Evolutionary conservation across 1,284 basidiomycete species (phyloP).

Genomic region (Clitocybe nebularis): DNA sequence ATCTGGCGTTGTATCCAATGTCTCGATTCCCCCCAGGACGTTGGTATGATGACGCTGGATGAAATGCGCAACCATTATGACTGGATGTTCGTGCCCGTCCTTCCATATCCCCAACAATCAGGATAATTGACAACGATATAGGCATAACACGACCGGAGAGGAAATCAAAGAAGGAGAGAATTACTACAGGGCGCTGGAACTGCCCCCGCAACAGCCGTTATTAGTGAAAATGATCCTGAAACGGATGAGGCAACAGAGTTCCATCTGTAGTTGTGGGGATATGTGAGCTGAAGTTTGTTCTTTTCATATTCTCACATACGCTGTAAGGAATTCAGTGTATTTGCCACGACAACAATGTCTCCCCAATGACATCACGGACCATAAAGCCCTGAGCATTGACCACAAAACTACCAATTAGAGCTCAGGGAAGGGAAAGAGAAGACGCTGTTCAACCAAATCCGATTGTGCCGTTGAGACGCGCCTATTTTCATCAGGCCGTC

Average conservation of each 20-base stretch:
- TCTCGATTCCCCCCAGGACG: slow-evolving; percentile 18
- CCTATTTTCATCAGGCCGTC: slow-evolving; percentile 34
- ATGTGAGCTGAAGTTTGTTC: not conserved
- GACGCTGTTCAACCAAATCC: not conserved
- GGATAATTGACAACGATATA: not conserved
- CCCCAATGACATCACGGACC: slow-evolving; percentile 36
- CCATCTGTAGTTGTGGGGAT: slow-evolving; percentile 21
- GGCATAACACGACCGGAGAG: slow-evolving; percentile 1
- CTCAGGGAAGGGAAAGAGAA: not conserved
- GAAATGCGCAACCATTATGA: slow-evolving; percentile 18
- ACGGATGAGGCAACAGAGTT: not conserved
- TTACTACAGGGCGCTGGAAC: slow-evolving; percentile 16
- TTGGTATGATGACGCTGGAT: slow-evolving; percentile 19
- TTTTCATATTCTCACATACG: not conserved
- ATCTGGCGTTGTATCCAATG: slow-evolving; percentile 29
- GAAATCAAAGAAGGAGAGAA: slow-evolving; percentile 7
- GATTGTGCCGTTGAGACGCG: slow-evolving; percentile 28
- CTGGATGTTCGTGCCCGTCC: not conserved
- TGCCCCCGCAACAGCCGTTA: slow-evolving; percentile 5
- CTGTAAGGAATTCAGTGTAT: slow-evolving; percentile 2
- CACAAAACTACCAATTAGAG: slow-evolving; percentile 26
- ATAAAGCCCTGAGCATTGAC: slow-evolving; percentile 38
- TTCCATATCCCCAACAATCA: not conserved
- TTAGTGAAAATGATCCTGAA: slow-evolving; percentile 6
- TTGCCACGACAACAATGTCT: slow-evolving; percentile 34